phyloP scores from a whole-genome alignment of 2,329 filamentous ascomycete species.

The Microascus cirrosus region DNA sequence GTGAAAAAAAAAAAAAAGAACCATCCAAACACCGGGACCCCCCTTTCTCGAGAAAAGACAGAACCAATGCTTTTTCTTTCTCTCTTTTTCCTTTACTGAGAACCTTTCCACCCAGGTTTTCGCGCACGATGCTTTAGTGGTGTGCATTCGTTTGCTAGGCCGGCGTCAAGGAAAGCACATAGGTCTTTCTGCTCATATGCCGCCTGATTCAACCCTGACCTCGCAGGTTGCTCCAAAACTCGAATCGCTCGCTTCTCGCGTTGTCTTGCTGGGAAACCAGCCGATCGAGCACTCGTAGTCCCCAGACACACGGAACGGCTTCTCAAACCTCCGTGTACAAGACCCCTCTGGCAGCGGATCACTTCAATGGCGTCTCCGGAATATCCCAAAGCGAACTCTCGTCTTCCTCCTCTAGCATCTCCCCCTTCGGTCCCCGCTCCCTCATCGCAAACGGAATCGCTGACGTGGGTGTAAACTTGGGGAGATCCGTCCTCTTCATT shows the following conservation, averaged over 20 bases:
- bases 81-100: not conserved
- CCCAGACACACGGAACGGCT: not conserved
- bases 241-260: too few relatives aligned
- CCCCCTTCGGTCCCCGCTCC: not conserved
- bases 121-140: too few relatives aligned
- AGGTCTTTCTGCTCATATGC: too few relatives aligned
- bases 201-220: too few relatives aligned
- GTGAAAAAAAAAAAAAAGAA: not conserved
- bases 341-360: not conserved
- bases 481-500: conserved; percentile 24
- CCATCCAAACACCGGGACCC: not conserved
- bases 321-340: not conserved
- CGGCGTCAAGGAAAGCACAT: too few relatives aligned
- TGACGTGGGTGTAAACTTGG: conserved; percentile 27
- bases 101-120: not conserved
- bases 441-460: conserved; percentile 34
- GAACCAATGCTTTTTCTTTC: not conserved
- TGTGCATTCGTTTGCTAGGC: not conserved
- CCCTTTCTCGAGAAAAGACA: not conserved
- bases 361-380: conserved; percentile 19
- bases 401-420: not conserved
- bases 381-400: conserved; percentile 17
- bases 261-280: too few relatives aligned
- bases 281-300: not conserved
- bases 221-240: too few relatives aligned